Conservation (phyloP, 345 rosid genomes). For the Eucalyptus curtisii region DNA sequence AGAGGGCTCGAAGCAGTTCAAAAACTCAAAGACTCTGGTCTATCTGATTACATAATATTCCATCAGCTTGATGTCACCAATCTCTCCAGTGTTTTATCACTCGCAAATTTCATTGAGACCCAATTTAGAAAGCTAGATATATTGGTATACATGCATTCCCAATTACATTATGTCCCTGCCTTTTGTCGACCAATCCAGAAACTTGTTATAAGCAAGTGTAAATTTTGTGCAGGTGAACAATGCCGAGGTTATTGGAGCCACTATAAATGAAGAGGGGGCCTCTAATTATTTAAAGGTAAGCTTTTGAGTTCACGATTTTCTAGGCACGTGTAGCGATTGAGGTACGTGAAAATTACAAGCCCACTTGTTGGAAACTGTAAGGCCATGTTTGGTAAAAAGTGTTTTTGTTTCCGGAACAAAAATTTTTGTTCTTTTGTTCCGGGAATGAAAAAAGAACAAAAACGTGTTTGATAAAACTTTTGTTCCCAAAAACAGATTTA, state of each 20-base stretch:
- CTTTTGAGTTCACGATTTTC: neutral
- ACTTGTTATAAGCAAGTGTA: neutral
- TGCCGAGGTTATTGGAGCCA: constrained; percentile 4
- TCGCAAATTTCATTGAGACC: constrained; percentile 2
- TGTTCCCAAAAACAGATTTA: too few species aligned
- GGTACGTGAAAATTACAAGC: neutral
- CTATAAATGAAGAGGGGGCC: neutral
- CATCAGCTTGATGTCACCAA: constrained; percentile 14
- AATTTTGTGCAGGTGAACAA: constrained; percentile 8
- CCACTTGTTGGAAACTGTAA: neutral
- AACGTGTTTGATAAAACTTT: too few species aligned
- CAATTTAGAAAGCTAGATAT: constrained; percentile 11
- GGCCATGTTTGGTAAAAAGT: too few species aligned
- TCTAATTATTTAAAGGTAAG: neutral
- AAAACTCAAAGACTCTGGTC: neutral
- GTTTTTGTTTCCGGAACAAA: too few species aligned
- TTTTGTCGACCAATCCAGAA: neutral
- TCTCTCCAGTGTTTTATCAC: constrained; percentile 4
- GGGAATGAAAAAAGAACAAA: too few species aligned
- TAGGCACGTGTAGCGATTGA: neutral
- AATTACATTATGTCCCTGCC: neutral
- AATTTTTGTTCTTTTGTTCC: too few species aligned
- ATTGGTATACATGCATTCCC: neutral
- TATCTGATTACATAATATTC: neutral
- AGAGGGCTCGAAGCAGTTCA: constrained; percentile 16